Percentiles rank a stretch among this genome's conserved stretches.
Conservation (phyloP, 768 basidiomycete species). For the Termitomyces bulborhizus region DNA sequence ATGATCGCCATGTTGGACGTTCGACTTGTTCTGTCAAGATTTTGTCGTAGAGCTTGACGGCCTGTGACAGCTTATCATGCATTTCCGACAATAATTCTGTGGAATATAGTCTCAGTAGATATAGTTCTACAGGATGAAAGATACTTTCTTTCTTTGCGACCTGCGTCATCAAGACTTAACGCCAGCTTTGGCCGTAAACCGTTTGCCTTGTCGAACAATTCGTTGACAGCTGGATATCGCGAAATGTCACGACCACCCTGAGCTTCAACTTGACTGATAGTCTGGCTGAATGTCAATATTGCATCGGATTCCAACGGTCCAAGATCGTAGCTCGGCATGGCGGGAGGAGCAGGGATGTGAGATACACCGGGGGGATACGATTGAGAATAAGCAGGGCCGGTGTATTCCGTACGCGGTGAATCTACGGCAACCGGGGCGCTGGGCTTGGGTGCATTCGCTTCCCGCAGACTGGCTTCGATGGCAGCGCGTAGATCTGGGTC, state of each 20-base stretch:
- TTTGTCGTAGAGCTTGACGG: constrained; percentile 87
- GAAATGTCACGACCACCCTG: constrained; percentile 75
- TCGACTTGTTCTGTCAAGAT: constrained; percentile 80
- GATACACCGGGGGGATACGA: constrained; percentile 35
- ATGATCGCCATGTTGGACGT: constrained; percentile 58
- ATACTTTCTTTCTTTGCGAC: constrained; percentile 71
- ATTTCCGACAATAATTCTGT: constrained; percentile 86
- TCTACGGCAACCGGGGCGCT: constrained; percentile 69
- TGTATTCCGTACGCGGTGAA: constrained; percentile 40
- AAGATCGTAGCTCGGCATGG: constrained; percentile 75
- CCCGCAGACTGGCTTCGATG: constrained; percentile 92
- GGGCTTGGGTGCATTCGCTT: constrained; percentile 70
- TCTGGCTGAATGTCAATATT: constrained; percentile 87
- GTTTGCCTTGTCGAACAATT: constrained; percentile 80
- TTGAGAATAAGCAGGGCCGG: constrained; percentile 35
- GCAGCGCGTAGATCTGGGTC: constrained; percentile 91
- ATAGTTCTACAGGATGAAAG: background rate
- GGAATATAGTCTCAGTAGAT: background rate
- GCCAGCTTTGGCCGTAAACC: constrained; percentile 76
- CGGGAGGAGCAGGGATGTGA: constrained; percentile 38
- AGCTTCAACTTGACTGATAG: constrained; percentile 76
- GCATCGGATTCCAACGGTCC: constrained; percentile 77
- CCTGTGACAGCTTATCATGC: constrained; percentile 91
- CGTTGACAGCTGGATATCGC: constrained; percentile 77
- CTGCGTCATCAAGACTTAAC: constrained; percentile 77